Base-by-base conservation (phyloP, 1,139 yeast species). In the Saccharomyces uvarum region DNA sequence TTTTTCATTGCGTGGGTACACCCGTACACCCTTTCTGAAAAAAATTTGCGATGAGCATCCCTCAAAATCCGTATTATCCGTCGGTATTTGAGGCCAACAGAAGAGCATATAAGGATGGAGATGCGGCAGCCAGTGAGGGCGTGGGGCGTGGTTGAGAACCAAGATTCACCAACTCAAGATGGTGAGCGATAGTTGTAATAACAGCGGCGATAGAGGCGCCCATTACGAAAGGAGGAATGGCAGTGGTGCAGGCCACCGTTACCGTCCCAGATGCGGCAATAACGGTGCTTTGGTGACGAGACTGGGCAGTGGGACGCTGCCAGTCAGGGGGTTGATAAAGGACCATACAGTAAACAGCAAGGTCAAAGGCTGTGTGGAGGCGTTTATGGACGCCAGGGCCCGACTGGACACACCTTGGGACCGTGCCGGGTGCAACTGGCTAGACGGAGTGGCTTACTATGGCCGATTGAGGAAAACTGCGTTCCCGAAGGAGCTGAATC, bases 41-140 rank as follows among this genome's bases (percentile, higher is more conserved):
- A 38, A 38, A 38, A 9, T 28, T 38, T 38, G 44, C 44, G 44
- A 38, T 38, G 44, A 38, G 44, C 44, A 38, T 38, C 44, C 44
- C 44, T 38, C 44, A 38, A 38, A 38, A 38, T 38, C 44, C 44
- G 44, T 38, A 38, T 38, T 38, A 38, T 38, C 44, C 44, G 44
- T 24, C 21, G 9, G 44, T 38, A 19, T 19, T 38, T 19, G 44
- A 38, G 44, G 11, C 24, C 24, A 38, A 38, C 44, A 16, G n/a
- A 19, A 38, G 21, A 38, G 19, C 44, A 38, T 38, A 38, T 38
- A 38, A 38, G 44, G 19, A 38, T 21, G 24, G 24, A 8, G 44
- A 13, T 9, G 26, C 7, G 19, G 24, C 4, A 16, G 21, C n/a
- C 44, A 38, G 19, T 38, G 44, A 16, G 44, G 16, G 9, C 13